phyloP scores from a whole-genome alignment of 768 basidiomycete species.

The Candolleomyces efflorescens region DNA sequence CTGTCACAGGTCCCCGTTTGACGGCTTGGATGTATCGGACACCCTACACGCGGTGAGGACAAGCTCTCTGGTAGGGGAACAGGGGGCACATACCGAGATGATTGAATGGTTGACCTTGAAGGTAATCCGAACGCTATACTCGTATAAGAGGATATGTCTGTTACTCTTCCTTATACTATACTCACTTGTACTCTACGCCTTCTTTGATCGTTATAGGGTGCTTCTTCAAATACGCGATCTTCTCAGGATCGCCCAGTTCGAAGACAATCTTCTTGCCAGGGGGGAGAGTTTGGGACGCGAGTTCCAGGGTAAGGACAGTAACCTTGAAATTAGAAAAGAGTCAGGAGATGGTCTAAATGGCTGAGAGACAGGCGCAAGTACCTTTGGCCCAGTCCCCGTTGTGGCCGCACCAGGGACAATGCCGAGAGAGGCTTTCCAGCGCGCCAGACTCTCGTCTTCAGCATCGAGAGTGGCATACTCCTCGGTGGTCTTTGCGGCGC shows the following conservation, averaged over 20 bases:
- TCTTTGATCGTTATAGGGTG: conserved; percentile 78
- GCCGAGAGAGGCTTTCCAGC: conserved; percentile 95
- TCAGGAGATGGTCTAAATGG: neutral
- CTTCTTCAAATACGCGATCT: conserved; percentile 60
- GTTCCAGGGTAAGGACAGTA: conserved; percentile 70
- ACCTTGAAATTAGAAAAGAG: conserved; percentile 43
- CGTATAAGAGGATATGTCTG: neutral
- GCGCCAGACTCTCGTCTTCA: conserved; percentile 86
- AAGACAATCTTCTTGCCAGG: conserved; percentile 59
- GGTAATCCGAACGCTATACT: conserved; percentile 64
- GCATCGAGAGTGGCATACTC: conserved; percentile 86
- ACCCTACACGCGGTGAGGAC: conserved; percentile 39
- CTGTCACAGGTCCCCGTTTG: conserved; percentile 71
- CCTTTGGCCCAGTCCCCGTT: conserved; percentile 61
- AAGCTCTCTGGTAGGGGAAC: conserved; percentile 6
- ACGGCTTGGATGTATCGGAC: conserved; percentile 87
- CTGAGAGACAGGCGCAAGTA: conserved; percentile 18
- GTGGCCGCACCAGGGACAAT: conserved; percentile 52
- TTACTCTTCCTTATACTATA: neutral
- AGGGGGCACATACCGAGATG: conserved; percentile 54
- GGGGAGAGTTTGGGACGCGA: conserved; percentile 70
- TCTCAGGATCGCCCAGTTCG: conserved; percentile 51
- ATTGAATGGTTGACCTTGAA: conserved; percentile 91
- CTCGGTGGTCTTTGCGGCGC: conserved; percentile 62
- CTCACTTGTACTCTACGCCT: conserved; percentile 86